Evolutionary conservation across 768 basidiomycete genomes (phyloP), one percentile per base, ranked within the genome.

Genomic region (Favolaschia claudopus): DNA sequence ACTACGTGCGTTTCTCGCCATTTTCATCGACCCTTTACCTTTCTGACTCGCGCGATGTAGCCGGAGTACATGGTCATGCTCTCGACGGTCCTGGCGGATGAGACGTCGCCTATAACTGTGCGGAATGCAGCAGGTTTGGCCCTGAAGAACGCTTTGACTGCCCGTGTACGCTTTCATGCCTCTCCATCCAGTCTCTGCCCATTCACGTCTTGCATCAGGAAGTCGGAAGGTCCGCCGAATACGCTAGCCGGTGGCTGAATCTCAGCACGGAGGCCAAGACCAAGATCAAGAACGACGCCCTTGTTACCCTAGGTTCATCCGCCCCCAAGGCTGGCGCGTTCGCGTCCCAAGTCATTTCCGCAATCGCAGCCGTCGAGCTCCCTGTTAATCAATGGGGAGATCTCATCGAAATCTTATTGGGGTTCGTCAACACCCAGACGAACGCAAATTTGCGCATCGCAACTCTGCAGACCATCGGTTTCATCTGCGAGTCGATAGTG

Each of bases 81-180:
- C 62, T 89, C 92, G 17, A 77, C 85, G 17, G 93, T 95, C 64
- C 85, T 99, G 43, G 86, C 88, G 27, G 89, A 94, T 66, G 93
- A 95, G 72, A 77, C 63, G 39, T 84, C 83, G 7, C 79, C 83
- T 14, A 69, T 88, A 31, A 89, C 94, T 72, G 85, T 96, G 49
- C 84, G 97, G 65, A 96, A 93, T 70, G 95, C 96, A n/a, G 96
- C 97, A 22, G 95, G 94, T 72, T 82, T 99, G 48, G 96, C 96
- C 19, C 81, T 99, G 76, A 99, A 99, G 85, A 99, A 99, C 75
- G 86, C 95, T 59, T 77, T 99, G 57, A 85, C 89, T 31, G 94
- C 96, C 60, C 82, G 93, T 69, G 96, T 98, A 79, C 76, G 93
- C 79, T 68, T 66, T 53, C 54, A 68, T 38, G 32, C 60, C 49